Evolutionary conservation across 306 rosid genomes (phyloP).

Genomic region (Inga oerstediana): DNA sequence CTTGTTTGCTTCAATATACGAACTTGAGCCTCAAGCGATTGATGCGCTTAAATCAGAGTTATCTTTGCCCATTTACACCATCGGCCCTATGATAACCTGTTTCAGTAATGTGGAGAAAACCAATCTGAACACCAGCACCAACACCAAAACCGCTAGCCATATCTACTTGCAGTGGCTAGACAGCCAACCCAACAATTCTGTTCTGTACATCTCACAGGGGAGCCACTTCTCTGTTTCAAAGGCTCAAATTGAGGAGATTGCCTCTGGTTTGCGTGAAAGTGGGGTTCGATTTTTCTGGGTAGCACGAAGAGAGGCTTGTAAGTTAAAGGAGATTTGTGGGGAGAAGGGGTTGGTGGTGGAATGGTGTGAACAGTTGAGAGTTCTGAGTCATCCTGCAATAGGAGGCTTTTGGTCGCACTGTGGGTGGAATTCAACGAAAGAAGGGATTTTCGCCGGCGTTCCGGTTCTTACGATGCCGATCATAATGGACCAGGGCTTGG

Average conservation of each 20-base stretch:
- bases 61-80: constrained; percentile 36
- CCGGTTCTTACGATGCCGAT: constrained; percentile 48
- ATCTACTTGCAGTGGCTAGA: constrained; percentile 50
- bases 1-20: constrained; percentile 40
- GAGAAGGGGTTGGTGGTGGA: constrained; percentile 34
- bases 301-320: constrained; percentile 28
- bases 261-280: constrained; percentile 27
- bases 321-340: constrained; percentile 37
- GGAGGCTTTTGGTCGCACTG: constrained; percentile 65
- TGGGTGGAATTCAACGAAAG: constrained; percentile 59
- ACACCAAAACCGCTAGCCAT: neutral
- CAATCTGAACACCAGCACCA: neutral
- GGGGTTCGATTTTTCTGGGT: constrained; percentile 41
- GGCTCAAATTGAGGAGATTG: constrained; percentile 47
- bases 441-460: constrained; percentile 48
- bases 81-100: constrained; percentile 48
- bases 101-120: neutral
- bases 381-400: constrained; percentile 41
- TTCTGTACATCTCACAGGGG: constrained; percentile 53
- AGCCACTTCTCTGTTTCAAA: constrained; percentile 42
- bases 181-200: constrained; percentile 39
- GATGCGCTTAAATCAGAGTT: constrained; percentile 35
- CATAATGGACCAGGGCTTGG: constrained; percentile 42
- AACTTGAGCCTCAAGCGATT: constrained; percentile 47
- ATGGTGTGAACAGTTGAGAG: constrained; percentile 64